Evolutionary conservation across 2,329 filamentous ascomycete species (phyloP).

Genomic region (Botryosphaeria dothidea): DNA sequence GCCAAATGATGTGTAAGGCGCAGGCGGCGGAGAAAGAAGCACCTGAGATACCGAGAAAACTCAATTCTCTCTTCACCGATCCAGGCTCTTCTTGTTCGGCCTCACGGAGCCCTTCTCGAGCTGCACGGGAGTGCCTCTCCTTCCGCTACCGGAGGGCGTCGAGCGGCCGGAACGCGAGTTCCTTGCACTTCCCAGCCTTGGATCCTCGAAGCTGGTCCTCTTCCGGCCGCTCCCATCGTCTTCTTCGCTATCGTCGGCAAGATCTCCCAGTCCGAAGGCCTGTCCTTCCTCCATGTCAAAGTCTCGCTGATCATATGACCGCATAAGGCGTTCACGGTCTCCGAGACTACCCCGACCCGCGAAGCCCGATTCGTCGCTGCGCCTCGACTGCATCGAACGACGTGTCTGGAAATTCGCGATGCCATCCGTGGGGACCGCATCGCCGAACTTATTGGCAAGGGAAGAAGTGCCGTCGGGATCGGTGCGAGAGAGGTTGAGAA

Average conservation of each 20-base stretch:
- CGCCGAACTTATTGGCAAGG: conserved; percentile 56
- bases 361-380: conserved; percentile 59
- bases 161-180: conserved; percentile 6
- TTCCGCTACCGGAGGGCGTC: conserved; percentile 14
- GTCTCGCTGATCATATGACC: conserved; percentile 61
- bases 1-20: not conserved
- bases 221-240: conserved; percentile 31
- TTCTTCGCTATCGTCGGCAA: conserved; percentile 67
- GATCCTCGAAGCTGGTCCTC: conserved; percentile 36
- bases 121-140: conserved; percentile 10
- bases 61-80: not conserved
- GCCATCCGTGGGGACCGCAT: conserved; percentile 87
- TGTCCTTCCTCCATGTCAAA: conserved; percentile 46
- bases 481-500: conserved; percentile 89
- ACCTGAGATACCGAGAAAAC: not conserved
- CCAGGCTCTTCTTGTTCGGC: conserved; percentile 18
- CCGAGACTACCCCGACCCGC: conserved; percentile 51
- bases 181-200: not conserved
- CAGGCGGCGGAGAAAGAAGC: not conserved
- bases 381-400: conserved; percentile 85
- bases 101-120: conserved; percentile 6
- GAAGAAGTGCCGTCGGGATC: conserved; percentile 79
- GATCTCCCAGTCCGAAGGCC: conserved; percentile 74
- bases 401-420: conserved; percentile 87
- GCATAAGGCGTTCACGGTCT: conserved; percentile 81